Evolutionary conservation across 257 asterid genomes (phyloP), one percentile per base, ranked within the genome.

Genomic region (Thymus mandschuricus): DNA sequence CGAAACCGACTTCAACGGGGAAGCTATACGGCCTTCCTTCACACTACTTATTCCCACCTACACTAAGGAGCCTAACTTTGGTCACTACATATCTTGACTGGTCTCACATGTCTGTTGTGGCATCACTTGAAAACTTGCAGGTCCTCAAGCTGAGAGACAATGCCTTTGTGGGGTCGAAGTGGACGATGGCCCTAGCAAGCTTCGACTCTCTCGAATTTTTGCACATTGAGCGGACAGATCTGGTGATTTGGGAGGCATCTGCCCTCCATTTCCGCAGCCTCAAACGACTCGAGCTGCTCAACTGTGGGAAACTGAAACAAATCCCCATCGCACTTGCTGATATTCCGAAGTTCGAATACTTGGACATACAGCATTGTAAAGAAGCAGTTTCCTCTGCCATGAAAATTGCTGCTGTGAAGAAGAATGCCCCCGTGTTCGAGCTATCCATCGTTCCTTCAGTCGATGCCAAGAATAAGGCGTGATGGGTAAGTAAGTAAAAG

Each of bases 131-230:
- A 1, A 69, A 74, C 58, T 72, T 77, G 3, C 46, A 60, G 67
- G 64, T 77, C 10, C 85, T 81, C 34, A 77, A 67, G 78, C 63
- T 77, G n/a, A 77, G 60, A 61, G 71, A 77, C 43, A 50, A 55
- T 1, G 81, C 81, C 9, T 80, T 80, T 44, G 12, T 7, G 60
- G 84, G 78, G 1, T 3, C 40, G 46, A 9, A 35, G 61, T 64
- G 2, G n/a, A 30, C 1, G 65, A 52, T 27, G 73, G 71, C 40
- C 40, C 40, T 35, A 3, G 40, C 40, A 8, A 75, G 75, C 3
- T 61, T 77, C 3, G 68, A 73, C 34, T 51, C 58, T 13, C 81
- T 77, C 28, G 78, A 72, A 15, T 30, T 67, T 1, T 40, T 78
- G 81, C 68, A 67, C 5, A 68, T 78, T 44, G 75, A 70, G 3